Evolutionary conservation across 352 stramenopile species (phyloP), one percentile per base, ranked within the genome.

Genomic region (Thalassiosira livingstoniorum): DNA sequence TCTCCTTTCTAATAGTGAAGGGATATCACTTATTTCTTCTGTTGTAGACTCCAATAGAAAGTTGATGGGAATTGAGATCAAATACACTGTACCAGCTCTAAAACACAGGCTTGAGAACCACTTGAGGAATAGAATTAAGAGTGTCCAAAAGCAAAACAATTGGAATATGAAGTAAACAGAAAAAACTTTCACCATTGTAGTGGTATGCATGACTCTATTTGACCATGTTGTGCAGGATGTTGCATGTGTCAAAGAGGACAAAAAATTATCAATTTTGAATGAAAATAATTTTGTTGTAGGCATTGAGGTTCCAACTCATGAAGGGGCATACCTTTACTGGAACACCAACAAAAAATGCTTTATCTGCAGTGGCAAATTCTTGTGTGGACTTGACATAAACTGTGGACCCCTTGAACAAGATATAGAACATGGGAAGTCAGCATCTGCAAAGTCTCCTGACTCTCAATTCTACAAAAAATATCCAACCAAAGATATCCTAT

Each of bases 141-240:
- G 3, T 10, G 37, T 51, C n/a, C 35, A 15, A 45, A 45, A 76
- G 31, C 53, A 35, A 55, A 10, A 21, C 0, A 42, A 85, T 54
- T 72, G 42, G 55, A 66, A 29, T 43, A 66, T 76, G 18, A 29
- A 55, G 11, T 79, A 64, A 37, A 65, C 70, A 23, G 39, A 27
- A 3, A 80, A 77, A 31, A 85, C 80, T 76, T 34, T 85, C 0
- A 10, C 78, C 15, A 7, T 77, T 23, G 70, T 80, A 37, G 69
- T 64, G 25, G 70, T 57, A 2, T 85, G 67, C 32, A 81, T 85
- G 78, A 60, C 78, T 45, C 4, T 73, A 2, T 27, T 67, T 15
- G 42, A 71, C 32, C 78, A 85, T 62, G 15, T 77, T 15, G 77
- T 61, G 39, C 15, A 45, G 10, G 61, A 84, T 60, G 55, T 84